phyloP scores from a whole-genome alignment of 306 rosid species.

The Lupinus albus region DNA sequence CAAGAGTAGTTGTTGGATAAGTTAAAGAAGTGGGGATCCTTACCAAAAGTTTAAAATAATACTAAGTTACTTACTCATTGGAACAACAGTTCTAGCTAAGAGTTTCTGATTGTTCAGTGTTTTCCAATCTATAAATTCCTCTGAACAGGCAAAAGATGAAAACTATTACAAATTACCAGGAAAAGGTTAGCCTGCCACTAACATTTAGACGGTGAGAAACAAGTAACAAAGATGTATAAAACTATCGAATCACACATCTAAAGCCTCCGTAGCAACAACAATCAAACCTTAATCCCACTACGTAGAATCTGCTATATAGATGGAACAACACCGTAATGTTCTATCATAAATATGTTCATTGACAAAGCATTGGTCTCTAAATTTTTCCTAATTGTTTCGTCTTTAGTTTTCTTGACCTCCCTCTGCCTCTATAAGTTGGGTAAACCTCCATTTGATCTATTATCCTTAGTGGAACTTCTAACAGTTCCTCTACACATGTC shows the following conservation, averaged over 20 bases:
- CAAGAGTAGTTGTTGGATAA: neutral
- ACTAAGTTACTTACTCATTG: neutral
- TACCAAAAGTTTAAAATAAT: neutral
- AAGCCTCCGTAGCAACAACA: too few relatives aligned
- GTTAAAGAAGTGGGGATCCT: neutral
- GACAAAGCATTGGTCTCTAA: too few relatives aligned
- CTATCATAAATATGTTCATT: too few relatives aligned
- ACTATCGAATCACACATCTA: neutral
- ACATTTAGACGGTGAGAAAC: neutral
- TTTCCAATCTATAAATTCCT: neutral
- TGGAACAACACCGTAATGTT: too few relatives aligned
- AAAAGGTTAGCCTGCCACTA: neutral
- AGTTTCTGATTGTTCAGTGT: neutral
- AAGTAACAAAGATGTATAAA: neutral
- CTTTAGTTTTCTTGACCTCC: too few relatives aligned
- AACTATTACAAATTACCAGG: neutral
- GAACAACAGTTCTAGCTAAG: neutral
- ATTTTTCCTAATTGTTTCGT: too few relatives aligned
- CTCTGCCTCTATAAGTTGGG: too few relatives aligned
- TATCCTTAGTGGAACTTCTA: too few relatives aligned
- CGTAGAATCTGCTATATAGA: too few relatives aligned
- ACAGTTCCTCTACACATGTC: too few relatives aligned
- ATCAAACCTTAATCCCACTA: too few relatives aligned
- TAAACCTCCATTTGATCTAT: too few relatives aligned
- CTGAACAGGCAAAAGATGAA: slow-evolving; percentile 4